phyloP scores from a whole-genome alignment of 495 filamentous ascomycete genomes.

The Hapsidospora chrysogenum region DNA sequence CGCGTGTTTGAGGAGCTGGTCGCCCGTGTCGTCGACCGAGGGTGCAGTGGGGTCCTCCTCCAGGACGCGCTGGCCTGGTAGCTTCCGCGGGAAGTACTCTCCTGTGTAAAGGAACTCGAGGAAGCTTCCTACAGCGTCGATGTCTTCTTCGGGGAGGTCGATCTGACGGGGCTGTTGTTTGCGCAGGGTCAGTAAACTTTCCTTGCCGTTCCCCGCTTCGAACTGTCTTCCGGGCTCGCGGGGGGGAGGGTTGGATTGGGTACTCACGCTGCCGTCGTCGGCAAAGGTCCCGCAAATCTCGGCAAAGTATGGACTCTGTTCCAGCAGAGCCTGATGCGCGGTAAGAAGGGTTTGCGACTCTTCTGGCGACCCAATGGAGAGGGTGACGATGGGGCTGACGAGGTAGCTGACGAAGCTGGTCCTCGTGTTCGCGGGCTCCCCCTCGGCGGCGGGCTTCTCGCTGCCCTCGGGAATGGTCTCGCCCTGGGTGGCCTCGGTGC shows the following conservation, averaged over 20 bases:
- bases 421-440: conserved; percentile 12
- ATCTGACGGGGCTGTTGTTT: conserved; percentile 51
- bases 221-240: too few species aligned
- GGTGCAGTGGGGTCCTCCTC: conserved; percentile 41
- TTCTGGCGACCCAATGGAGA: conserved; percentile 47
- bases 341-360: conserved; percentile 43
- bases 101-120: conserved; percentile 85
- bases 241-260: not conserved
- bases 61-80: conserved; percentile 34
- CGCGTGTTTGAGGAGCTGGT: conserved; percentile 70
- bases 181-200: conserved; percentile 3
- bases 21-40: conserved; percentile 49
- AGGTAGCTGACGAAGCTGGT: conserved; percentile 41
- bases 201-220: not conserved
- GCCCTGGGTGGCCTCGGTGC: not conserved
- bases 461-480: not conserved
- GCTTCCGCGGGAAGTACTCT: conserved; percentile 67
- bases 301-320: conserved; percentile 57
- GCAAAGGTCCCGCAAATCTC: conserved; percentile 40
- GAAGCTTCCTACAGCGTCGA: conserved; percentile 73
- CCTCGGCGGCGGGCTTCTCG: not conserved
- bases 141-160: conserved; percentile 48
- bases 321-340: conserved; percentile 66
- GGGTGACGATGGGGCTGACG: conserved; percentile 61
- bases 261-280: conserved; percentile 29